Percentiles rank a stretch among this genome's conserved stretches.
Conservation (phyloP, 78 protist genomes). For the Paratrimastix pyriformis region DNA sequence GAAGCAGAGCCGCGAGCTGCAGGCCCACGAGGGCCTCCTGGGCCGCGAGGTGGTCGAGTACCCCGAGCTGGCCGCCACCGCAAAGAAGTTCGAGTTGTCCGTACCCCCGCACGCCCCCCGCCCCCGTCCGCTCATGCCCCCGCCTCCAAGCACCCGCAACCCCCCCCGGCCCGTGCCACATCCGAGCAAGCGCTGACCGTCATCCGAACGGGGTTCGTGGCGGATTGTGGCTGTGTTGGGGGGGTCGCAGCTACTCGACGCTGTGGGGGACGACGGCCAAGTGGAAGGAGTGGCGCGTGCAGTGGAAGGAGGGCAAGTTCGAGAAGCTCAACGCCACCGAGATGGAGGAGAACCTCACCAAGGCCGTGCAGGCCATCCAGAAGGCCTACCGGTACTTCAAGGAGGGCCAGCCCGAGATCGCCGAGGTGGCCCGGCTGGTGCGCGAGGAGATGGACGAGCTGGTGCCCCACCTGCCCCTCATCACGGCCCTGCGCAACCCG, state of each 20-base stretch:
- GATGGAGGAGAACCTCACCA: conserved; percentile 34
- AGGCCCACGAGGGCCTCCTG: conserved; percentile 54
- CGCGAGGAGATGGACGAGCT: conserved; percentile 43
- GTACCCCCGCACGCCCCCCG: no score
- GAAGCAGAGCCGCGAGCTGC: conserved; percentile 21
- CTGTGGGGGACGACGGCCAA: conserved; percentile 62
- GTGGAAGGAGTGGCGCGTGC: conserved; percentile 39
- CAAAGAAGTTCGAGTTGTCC: conserved; percentile 56
- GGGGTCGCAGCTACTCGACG: conserved; percentile 47
- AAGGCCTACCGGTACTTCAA: neutral
- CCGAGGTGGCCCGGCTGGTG: conserved; percentile 30
- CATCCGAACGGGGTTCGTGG: no score
- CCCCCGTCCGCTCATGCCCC: no score
- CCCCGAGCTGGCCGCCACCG: neutral
- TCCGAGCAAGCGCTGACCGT: no score
- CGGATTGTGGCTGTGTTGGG: no score
- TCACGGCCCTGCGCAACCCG: conserved; percentile 59
- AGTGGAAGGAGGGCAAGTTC: conserved; percentile 51
- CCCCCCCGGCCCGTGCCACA: no score
- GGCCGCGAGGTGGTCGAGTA: conserved; percentile 44
- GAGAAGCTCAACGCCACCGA: conserved; percentile 32
- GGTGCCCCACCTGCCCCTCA: conserved; percentile 52
- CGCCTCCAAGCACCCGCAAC: no score
- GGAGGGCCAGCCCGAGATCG: conserved; percentile 23
- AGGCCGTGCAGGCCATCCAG: neutral